Evolutionary conservation across 495 filamentous ascomycete genomes (phyloP), one percentile per base, ranked within the genome.

Genomic region (Cercophora sp.): DNA sequence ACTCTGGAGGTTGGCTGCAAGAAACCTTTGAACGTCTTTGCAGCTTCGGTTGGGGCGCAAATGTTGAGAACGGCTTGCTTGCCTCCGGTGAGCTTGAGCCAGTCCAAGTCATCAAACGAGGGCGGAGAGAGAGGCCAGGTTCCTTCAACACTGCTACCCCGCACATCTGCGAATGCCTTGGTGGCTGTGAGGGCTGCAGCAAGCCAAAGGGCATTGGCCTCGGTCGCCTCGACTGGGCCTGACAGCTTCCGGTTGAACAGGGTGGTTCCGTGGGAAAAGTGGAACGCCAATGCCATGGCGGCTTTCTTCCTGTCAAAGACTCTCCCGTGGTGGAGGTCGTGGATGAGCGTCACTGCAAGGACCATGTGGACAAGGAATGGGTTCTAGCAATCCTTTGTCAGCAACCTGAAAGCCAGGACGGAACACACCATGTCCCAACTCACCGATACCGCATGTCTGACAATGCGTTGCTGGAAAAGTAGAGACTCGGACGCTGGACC

Each of bases 61-160:
- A 47, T 32, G n/a, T 47, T 13, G 44, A 31, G 34, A 5, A 47
- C 44, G 44, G 44, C 44, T 16, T 9, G 13, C 16, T 47, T 47
- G 4, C 44, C 44, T n/a, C 44, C 44, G 2, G 44, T 47, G 26
- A 47, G 18, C 44, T 34, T 47, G 13, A 47, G 16, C 44, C 44
- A 47, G 25, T 31, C 15, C 13, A 47, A 27, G 23, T 47, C 44
- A 11, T 16, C 4, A 18, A 16, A 10, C 13, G 44, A 16, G 13
- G 9, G 8, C 26, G 11, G 25, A 16, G 44, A 31, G 15, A 47
- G 25, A 19, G 26, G 25, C 44, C 44, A 47, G 4, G 44, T n/a
- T 10, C 22, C 44, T 16, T 13, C 2, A 11, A 15, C 1, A 2
- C n/a, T 16, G 8, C 18, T 34, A 2, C 9, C 44, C 8, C 27